Base-by-base conservation (phyloP, 768 basidiomycete genomes). In the Neoboletus magnificus region DNA sequence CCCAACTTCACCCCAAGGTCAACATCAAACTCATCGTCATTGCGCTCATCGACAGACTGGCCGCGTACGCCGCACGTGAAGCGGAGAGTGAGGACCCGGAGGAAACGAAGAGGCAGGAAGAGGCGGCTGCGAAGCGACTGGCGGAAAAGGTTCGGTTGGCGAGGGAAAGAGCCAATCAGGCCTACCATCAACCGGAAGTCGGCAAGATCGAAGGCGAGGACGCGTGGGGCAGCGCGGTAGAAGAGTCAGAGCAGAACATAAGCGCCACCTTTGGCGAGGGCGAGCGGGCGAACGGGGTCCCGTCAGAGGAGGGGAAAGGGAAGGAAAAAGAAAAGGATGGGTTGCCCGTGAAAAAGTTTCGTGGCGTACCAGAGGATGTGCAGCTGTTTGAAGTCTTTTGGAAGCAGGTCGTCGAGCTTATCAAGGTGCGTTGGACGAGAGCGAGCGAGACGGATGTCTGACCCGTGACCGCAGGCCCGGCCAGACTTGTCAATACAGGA, bases 11-110 rank as follows among this genome's bases (percentile, higher is more conserved):
- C 69, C 94, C 95, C 48, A 93, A 96, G 69, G 97, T 98, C 65
- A 97, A 97, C 74, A 98, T 98, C 76, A 98, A 99, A 74, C 83
- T 89, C 59, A 98, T 99, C 62, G 97, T 98, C 52, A 99, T 99
- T 48, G 92, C 96, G 0, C 81, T 99, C 29, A 97, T 99, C 62
- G 97, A 99, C 73, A 85, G 96, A 15, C 78, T 99, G 13, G 97
- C 97, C 0, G 86, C 93, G 1, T 98, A 95, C 66, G 97, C 97
- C 43, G 96, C 97, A 1, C 84, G 96, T 2, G 97, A 99, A 73
- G 95, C 97, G 0, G 97, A 99, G 77, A 96, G 76, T 62, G 97
- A 98, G 69, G 88, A 93, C 62, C 93, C 95, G 0, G 96, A 97
- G 61, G 94, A 96, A 75, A 91, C 91, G 10, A 93, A 91, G 73